These are phyloP conservation scores for Trichoderma sp. DNA, from an alignment of 2,329 filamentous ascomycete genomes.

Conservation along the genomic window DNA sequence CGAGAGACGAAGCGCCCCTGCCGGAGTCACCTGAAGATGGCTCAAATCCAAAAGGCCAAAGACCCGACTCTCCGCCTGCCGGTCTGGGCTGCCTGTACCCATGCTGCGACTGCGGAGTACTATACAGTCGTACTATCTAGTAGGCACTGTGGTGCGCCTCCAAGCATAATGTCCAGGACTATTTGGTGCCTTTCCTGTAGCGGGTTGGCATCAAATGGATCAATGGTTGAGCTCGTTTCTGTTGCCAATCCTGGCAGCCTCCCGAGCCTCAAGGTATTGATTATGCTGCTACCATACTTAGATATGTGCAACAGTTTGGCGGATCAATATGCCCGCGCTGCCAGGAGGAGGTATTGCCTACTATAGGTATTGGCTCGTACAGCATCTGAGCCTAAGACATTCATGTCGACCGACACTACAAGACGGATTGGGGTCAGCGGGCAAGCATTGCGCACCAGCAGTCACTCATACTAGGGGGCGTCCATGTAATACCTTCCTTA, in stretches of 20 bases:
- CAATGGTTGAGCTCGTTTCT: background rate
- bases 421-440: background rate
- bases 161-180: background rate
- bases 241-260: background rate
- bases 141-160: background rate
- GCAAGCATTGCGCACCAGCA: background rate
- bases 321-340: background rate
- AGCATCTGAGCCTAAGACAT: background rate
- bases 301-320: background rate
- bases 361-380: background rate
- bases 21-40: conserved; percentile 20
- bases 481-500: background rate
- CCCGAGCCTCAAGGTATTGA: background rate
- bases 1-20: conserved; percentile 14
- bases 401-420: background rate
- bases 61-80: conserved; percentile 6
- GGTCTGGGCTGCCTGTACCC: conserved; percentile 2
- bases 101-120: background rate
- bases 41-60: background rate
- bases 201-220: background rate
- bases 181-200: background rate
- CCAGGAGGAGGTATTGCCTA: background rate
- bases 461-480: background rate
- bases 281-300: background rate
- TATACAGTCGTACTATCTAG: background rate